phyloP scores from a whole-genome alignment of 352 stramenopile genomes.

The Phytophthora ohioensis region DNA sequence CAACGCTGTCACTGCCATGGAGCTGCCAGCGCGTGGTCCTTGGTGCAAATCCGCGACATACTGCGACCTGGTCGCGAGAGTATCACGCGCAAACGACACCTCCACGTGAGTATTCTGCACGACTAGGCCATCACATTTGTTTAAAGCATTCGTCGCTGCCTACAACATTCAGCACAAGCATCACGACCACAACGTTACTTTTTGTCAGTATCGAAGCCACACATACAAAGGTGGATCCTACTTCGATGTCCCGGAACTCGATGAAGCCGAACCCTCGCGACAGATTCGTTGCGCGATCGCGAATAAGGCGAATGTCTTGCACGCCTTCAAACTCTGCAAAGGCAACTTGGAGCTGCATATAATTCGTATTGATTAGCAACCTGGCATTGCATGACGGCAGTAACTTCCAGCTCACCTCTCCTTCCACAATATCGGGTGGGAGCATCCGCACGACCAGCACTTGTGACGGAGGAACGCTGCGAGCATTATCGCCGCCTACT shows the following conservation, averaged over 20 bases:
- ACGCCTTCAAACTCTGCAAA: constrained; percentile 76
- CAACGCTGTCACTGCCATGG: constrained; percentile 67
- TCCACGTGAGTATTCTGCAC: constrained; percentile 55
- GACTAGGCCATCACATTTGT: constrained; percentile 37
- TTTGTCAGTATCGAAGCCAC: constrained; percentile 4
- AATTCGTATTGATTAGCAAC: background rate
- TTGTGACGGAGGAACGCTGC: constrained; percentile 47
- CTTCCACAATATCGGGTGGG: constrained; percentile 77
- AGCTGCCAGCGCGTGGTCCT: constrained; percentile 40
- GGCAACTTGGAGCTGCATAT: constrained; percentile 72
- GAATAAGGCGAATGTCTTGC: constrained; percentile 76
- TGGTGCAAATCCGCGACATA: constrained; percentile 13
- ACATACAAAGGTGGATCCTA: constrained; percentile 32
- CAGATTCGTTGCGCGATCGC: constrained; percentile 69
- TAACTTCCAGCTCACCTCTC: constrained; percentile 50
- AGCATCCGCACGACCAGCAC: constrained; percentile 80
- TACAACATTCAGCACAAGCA: constrained; percentile 19
- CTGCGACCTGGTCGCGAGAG: constrained; percentile 33
- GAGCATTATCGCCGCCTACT: constrained; percentile 2
- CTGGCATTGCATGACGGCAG: background rate
- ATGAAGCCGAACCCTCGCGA: constrained; percentile 85
- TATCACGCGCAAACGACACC: constrained; percentile 70
- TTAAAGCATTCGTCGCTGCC: constrained; percentile 47
- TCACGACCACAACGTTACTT: background rate
- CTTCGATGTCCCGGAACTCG: constrained; percentile 76